Evolutionary conservation across 2,329 filamentous ascomycete species (phyloP), one percentile per base, ranked within the genome.

Genomic region (Delphinella strobiligena): DNA sequence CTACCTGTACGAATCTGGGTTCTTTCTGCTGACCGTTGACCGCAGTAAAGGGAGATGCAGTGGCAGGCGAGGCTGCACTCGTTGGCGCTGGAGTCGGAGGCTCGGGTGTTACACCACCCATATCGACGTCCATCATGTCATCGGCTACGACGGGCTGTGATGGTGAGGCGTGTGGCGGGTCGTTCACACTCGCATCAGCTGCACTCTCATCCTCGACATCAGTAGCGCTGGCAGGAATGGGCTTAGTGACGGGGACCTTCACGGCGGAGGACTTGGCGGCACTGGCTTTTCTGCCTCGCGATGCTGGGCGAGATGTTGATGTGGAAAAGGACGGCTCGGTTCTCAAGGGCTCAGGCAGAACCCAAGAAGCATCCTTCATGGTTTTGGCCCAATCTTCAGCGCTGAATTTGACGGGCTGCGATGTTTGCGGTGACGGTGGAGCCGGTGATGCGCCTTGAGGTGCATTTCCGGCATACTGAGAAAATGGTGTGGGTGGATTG

Each of bases 131-230:
- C 22, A 27, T 27, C 22, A 27, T 27, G 22, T 27, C 22, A 27
- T 27, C 22, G 7, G 22, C 22, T 7, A 12, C 22, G 12, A 12
- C 7, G 12, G 5, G 40, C 40, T 29, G 38, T 52, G 41, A 36
- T 42, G n/a, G n/a, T n/a, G n/a, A n/a, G 11, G 41, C 41, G 19
- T 43, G 59, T 43, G 50, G 60, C 44, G 55, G 50, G 1, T 58
- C 52, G 43, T 69, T 66, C 24, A 69, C 67, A 36, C 69, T 69
- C 1, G 62, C 62, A 47, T 68, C 62, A 4, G 46, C 47, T 8
- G 51, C 54, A 51, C 48, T 52, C 12, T 52, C 49, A 4, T 50
- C 41, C 34, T 59, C 51, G 5, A 55, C 38, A 29, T 43, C 43
- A n/a, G 40, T 38, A n/a, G 41, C 43, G 2, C 36, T 39, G 3